These are phyloP conservation scores for Starmerella roubikii DNA, from an alignment of 805 yeast species.

Conservation along the genomic window DNA sequence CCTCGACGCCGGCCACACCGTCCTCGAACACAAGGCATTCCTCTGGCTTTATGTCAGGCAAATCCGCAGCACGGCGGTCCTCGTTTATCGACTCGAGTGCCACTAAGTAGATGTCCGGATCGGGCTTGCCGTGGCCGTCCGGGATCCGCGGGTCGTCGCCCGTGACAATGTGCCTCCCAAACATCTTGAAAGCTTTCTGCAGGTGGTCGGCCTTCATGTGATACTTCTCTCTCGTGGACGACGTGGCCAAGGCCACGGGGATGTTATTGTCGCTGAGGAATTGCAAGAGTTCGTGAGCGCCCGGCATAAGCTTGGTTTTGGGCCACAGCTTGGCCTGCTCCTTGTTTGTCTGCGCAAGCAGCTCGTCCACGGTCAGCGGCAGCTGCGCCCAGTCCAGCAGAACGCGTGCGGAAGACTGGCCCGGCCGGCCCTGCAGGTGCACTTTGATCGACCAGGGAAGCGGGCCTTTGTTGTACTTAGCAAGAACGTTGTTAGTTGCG, in stretches of 20 bases:
- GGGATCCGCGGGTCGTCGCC: conserved; percentile 84
- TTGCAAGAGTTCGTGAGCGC: conserved; percentile 58
- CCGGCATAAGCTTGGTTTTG: conserved; percentile 58
- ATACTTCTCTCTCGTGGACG: conserved; percentile 52
- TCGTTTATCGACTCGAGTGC: conserved; percentile 61
- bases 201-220: conserved; percentile 63
- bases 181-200: conserved; percentile 45
- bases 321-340: conserved; percentile 52
- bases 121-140: conserved; percentile 81
- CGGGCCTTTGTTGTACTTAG: conserved; percentile 59
- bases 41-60: conserved; percentile 43
- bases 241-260: conserved; percentile 86
- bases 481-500: conserved; percentile 53
- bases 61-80: conserved; percentile 33
- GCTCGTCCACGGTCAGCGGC: conserved; percentile 54
- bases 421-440: conserved; percentile 83
- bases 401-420: conserved; percentile 51
- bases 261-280: conserved; percentile 38
- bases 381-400: conserved; percentile 57
- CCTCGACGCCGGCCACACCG: conserved; percentile 78
- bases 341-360: conserved; percentile 37
- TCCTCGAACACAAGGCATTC: conserved; percentile 91
- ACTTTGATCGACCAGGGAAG: conserved; percentile 81
- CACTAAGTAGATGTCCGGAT: conserved; percentile 81
- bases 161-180: conserved; percentile 57